Evolutionary conservation across 768 basidiomycete genomes (phyloP).

Genomic region (Mycena filopes): DNA sequence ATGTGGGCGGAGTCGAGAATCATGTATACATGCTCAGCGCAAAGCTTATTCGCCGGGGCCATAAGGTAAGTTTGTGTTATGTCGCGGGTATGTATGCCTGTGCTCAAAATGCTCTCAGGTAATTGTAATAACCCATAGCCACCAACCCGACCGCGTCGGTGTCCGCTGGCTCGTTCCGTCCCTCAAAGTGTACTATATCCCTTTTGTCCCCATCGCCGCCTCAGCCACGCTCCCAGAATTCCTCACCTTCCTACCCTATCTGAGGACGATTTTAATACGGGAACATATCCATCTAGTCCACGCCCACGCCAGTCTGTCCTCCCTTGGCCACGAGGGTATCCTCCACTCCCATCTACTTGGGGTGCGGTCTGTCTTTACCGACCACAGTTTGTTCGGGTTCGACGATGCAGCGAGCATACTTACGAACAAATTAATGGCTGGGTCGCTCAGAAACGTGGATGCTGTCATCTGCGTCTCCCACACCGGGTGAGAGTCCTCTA

Average conservation of each 20-base stretch:
- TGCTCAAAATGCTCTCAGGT: conserved; percentile 63
- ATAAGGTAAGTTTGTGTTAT: conserved; percentile 65
- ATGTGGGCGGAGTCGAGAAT: conserved; percentile 95
- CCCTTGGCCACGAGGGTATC: conserved; percentile 92
- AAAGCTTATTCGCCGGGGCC: conserved; percentile 82
- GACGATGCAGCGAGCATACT: conserved; percentile 97
- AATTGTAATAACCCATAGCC: conserved; percentile 93
- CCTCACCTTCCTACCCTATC: conserved; percentile 90
- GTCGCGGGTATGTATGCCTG: neutral
- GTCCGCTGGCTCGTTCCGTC: conserved; percentile 88
- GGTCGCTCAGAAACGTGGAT: conserved; percentile 89
- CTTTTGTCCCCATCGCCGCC: conserved; percentile 88
- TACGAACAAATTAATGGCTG: conserved; percentile 94
- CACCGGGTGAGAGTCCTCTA: conserved; percentile 74
- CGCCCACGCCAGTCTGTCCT: conserved; percentile 90
- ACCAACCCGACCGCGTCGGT: conserved; percentile 86
- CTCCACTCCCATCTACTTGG: conserved; percentile 89
- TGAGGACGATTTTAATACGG: conserved; percentile 87
- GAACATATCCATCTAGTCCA: conserved; percentile 91
- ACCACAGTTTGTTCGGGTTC: conserved; percentile 96
- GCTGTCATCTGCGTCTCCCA: conserved; percentile 97
- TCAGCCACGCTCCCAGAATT: conserved; percentile 96
- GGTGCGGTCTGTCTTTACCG: conserved; percentile 93
- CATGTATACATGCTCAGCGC: conserved; percentile 95
- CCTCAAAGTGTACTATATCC: conserved; percentile 95